Evolutionary conservation across 345 rosid species (phyloP), one percentile per base, ranked within the genome.

Genomic region (Moringa oleifera): DNA sequence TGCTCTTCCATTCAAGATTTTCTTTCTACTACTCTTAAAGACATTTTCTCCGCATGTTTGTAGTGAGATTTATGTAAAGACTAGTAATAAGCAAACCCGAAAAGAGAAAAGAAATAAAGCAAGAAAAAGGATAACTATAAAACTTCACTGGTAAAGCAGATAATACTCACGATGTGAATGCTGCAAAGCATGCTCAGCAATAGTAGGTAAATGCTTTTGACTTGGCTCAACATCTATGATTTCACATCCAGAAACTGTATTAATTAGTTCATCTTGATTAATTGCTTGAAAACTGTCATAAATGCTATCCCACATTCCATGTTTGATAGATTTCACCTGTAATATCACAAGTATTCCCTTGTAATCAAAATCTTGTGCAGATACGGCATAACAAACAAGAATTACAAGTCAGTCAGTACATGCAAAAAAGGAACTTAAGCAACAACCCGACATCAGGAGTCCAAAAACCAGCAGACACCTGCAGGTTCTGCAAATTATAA

Each of bases 301-400:
- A 53, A 85, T 79, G 62, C 89, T 93, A 80, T 93, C 95, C 84
- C 91, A 89, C 82, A 81, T 78, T 62, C 94, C 96, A 61, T 52
- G 71, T 83, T 77, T 88, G 59, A 93, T 82, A 60, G 98, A 86
- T 59, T 74, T 64, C 64, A 93, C 91, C 98, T 93, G 77, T 51
- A 77, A 74, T 58, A 70, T 55, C 19, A 7, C 22, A 18, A 45
- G 37, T 20, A 63, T 23, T 58, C 45, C 18, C 37, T 23, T 58
- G 45, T 23, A 65, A 67, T 20, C 59, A 23, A 41, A 15, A 16
- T 5, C 12, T 41, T 41, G 47, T 4, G 12, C 2, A 41, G 47
- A 4, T 4, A 41, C 17, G 13, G 17, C 12, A 41, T 1, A 41
- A 41, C 12, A 16, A 41, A 41, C 17, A 41, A 11, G 47, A 41